Evolutionary conservation across 495 filamentous ascomycete species (phyloP).

Genomic region (Clavariopsis aquatica): DNA sequence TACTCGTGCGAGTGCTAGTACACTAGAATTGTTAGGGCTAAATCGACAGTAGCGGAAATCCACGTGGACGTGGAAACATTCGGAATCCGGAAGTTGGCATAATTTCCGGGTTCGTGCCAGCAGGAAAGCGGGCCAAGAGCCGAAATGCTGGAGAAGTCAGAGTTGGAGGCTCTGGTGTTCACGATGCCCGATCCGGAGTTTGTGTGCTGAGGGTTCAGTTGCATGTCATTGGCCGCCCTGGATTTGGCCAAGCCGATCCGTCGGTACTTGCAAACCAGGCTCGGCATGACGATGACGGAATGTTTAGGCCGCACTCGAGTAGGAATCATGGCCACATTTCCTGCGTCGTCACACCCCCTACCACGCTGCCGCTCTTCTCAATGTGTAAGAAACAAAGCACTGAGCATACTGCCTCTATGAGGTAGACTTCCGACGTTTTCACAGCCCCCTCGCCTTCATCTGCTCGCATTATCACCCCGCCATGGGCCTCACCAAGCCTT

Average conservation of each 20-base stretch:
- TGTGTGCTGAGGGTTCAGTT: too few species aligned
- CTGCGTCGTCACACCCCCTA: not conserved
- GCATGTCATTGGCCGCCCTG: not conserved
- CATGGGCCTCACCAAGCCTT: constrained; percentile 29
- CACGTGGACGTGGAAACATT: not conserved
- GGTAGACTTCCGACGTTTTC: constrained; percentile 4
- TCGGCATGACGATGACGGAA: not conserved
- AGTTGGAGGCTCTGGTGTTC: not conserved
- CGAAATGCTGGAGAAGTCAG: too few species aligned
- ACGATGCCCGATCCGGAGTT: not conserved
- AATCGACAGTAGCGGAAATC: not conserved
- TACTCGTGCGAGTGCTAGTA: too few species aligned
- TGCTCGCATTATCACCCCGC: constrained; percentile 1
- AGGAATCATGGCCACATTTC: not conserved
- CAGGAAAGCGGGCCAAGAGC: not conserved
- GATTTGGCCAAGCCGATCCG: not conserved
- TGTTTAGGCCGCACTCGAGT: not conserved
- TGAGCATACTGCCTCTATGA: constrained; percentile 13
- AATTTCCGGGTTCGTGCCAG: not conserved
- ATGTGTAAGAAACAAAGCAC: not conserved
- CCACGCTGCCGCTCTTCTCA: not conserved
- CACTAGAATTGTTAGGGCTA: too few species aligned
- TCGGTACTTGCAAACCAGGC: not conserved
- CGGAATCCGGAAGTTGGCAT: not conserved
- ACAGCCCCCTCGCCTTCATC: not conserved